Conservation (phyloP, 2,329 filamentous ascomycete genomes). For the Ophiostoma tasmaniense region DNA sequence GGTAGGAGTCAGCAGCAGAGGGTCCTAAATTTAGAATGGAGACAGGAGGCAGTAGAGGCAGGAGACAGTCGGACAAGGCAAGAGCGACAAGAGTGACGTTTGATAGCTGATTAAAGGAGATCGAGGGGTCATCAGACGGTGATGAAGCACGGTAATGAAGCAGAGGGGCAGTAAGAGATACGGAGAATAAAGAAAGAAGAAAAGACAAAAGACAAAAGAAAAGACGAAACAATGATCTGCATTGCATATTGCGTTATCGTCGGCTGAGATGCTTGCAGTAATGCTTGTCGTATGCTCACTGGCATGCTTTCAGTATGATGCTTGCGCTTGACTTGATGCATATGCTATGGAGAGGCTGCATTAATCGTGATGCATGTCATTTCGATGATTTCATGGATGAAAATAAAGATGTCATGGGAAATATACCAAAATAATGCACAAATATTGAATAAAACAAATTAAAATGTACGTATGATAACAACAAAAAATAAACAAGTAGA, state of each 20-base stretch:
- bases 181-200: too few relatives aligned
- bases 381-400: background rate
- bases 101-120: background rate
- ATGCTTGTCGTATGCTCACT: background rate
- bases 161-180: background rate
- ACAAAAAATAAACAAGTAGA: background rate
- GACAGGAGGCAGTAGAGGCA: too few relatives aligned
- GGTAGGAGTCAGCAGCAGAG: background rate
- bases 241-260: background rate
- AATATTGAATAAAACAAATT: background rate
- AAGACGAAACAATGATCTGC: background rate
- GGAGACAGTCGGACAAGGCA: too few relatives aligned
- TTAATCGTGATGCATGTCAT: background rate
- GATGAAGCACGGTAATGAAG: background rate
- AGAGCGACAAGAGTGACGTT: background rate
- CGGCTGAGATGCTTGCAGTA: background rate
- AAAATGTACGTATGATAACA: conserved; percentile 10
- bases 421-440: background rate
- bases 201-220: background rate
- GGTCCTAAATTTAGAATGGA: background rate
- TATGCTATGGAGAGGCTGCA: background rate
- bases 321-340: background rate
- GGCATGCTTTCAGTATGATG: too few relatives aligned
- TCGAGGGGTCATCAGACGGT: background rate
- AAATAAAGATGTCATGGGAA: background rate